A percentile compares a stretch with the other conserved stretches of the same genome.
Conservation (phyloP, 345 rosid species). For the Microthlaspi erraticum region DNA sequence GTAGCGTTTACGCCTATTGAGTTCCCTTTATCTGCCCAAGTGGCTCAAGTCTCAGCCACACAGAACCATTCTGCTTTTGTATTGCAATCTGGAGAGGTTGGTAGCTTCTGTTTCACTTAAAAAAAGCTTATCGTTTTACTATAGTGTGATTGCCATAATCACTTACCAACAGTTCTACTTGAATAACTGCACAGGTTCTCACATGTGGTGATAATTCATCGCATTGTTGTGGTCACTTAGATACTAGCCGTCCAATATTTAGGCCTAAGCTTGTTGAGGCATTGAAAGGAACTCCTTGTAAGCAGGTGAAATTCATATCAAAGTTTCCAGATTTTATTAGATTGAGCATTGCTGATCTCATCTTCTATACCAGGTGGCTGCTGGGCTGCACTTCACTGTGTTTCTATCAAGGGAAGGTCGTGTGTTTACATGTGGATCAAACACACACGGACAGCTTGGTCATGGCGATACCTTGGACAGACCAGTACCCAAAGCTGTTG, state of each 20-base stretch:
- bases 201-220: constrained; percentile 98
- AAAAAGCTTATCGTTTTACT: neutral
- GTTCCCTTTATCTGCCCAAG: constrained; percentile 65
- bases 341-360: constrained; percentile 1
- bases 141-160: neutral
- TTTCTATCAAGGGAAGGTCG: constrained; percentile 84
- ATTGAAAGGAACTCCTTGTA: constrained; percentile 77
- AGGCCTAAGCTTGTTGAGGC: constrained; percentile 88
- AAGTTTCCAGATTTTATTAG: neutral
- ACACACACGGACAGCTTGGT: constrained; percentile 89
- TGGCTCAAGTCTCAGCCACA: constrained; percentile 88
- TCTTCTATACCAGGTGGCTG: constrained; percentile 75
- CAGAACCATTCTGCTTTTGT: constrained; percentile 91
- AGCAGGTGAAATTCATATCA: constrained; percentile 60
- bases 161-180: constrained; percentile 1
- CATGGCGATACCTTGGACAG: constrained; percentile 86
- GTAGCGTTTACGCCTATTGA: constrained; percentile 75
- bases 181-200: constrained; percentile 59
- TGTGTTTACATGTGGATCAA: constrained; percentile 80
- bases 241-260: constrained; percentile 77
- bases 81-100: constrained; percentile 89
- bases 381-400: constrained; percentile 85
- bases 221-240: constrained; percentile 82
- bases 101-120: constrained; percentile 33
- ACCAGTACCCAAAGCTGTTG: constrained; percentile 72